These are phyloP conservation scores for Priceomyces melissophilus DNA, from an alignment of 805 yeast species.

Conservation along the genomic window DNA sequence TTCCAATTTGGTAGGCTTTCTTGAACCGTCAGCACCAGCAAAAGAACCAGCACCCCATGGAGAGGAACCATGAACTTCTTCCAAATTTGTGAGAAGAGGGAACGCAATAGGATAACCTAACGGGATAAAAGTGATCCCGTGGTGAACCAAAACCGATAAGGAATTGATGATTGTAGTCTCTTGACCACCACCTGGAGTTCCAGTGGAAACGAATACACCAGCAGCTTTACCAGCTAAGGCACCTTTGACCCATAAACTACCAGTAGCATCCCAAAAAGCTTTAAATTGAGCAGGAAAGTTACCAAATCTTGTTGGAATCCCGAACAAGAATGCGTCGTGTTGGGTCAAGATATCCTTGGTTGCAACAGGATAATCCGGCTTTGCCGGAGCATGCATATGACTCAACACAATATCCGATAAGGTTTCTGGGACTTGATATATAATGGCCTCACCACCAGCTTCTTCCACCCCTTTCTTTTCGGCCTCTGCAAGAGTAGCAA, in stretches of 20 bases:
- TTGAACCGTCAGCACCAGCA: conserved; percentile 69
- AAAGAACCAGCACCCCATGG: conserved; percentile 84
- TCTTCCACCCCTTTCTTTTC: conserved; percentile 59
- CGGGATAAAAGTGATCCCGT: conserved; percentile 77
- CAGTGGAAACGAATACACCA: conserved; percentile 71
- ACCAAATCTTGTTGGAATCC: conserved; percentile 81
- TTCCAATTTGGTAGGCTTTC: conserved; percentile 62
- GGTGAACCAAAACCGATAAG: conserved; percentile 65
- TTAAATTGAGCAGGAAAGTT: conserved; percentile 75
- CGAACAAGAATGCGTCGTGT: conserved; percentile 75
- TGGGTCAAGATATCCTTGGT: conserved; percentile 51
- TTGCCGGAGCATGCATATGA: conserved; percentile 16
- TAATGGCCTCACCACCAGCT: conserved; percentile 60
- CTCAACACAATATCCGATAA: conserved; percentile 15
- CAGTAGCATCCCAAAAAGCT: conserved; percentile 76
- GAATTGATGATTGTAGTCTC: conserved; percentile 63
- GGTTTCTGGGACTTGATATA: conserved; percentile 47
- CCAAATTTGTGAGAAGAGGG: conserved; percentile 47
- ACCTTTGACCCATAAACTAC: conserved; percentile 72
- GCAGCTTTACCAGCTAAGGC: conserved; percentile 69
- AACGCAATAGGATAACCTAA: conserved; percentile 57
- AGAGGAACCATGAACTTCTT: conserved; percentile 74
- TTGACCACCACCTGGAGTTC: conserved; percentile 77
- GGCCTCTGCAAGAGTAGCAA: conserved; percentile 57
- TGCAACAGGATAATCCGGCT: conserved; percentile 50